A percentile compares a stretch with the other conserved stretches of the same genome.
These are phyloP conservation scores for Sporothrix curviconia DNA, from an alignment of 2,329 filamentous ascomycete species.

Conservation along the genomic window DNA sequence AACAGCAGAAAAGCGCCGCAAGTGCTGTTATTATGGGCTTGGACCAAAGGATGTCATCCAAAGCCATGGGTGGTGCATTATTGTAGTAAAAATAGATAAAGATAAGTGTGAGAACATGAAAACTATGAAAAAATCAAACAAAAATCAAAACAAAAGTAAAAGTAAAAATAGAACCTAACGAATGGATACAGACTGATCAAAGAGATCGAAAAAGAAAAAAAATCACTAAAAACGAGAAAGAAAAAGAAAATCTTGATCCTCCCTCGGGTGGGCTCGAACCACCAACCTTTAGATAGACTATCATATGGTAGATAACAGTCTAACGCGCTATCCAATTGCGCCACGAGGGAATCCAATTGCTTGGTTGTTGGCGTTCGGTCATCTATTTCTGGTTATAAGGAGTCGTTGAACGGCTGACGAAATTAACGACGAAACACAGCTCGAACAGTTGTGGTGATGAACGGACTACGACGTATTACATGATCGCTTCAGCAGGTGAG, in stretches of 20 bases:
- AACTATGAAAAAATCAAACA: neutral
- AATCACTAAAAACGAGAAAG: neutral
- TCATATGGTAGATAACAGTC: slow-evolving; percentile 17
- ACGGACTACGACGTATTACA: too few relatives aligned
- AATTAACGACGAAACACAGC: neutral
- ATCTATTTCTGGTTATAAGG: neutral
- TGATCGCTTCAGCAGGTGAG: too few relatives aligned
- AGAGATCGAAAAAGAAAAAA: neutral
- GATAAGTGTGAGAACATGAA: too few relatives aligned
- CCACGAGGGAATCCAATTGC: slow-evolving; percentile 16
- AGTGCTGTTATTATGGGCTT: too few relatives aligned
- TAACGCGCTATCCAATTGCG: slow-evolving; percentile 22
- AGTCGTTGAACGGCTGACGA: neutral
- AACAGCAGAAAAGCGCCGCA: too few relatives aligned
- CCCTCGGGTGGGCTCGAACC: slow-evolving; percentile 21
- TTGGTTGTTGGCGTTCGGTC: neutral
- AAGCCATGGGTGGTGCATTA: too few relatives aligned
- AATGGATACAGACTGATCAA: neutral
- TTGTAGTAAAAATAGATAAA: too few relatives aligned
- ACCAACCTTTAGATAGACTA: slow-evolving; percentile 21
- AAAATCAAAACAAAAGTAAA: neutral
- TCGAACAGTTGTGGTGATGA: too few relatives aligned
- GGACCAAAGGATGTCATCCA: too few relatives aligned
- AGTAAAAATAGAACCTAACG: neutral
- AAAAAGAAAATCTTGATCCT: slow-evolving; percentile 1